Base-by-base conservation (phyloP, 1,139 yeast species). In the Pneumocystis wakefieldiae region DNA sequence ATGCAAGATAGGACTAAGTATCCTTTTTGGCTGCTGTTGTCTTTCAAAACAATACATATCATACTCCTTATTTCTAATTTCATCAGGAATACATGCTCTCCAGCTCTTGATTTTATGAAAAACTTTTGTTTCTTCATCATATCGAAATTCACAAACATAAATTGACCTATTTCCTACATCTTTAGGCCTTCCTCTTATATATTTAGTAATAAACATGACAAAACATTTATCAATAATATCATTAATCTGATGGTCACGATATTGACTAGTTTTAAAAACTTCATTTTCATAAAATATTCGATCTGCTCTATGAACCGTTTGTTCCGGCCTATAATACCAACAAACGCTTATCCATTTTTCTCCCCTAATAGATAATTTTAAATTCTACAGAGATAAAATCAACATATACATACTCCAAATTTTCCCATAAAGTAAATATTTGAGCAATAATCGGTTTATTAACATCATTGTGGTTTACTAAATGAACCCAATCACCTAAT, bases 71-170 rank as follows among this genome's bases (percentile, higher is more conserved):
- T 87, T 91, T 71, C 97, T 83, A 57, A 91, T 87, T 72, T 91
- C 98, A 74, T 92, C 98, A 0, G 98, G 98, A 68, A 92, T 80
- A 77, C 98, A 92, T 3, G 97, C 97, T 74, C 89, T 92, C 98
- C 98, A 92, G 0, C 98, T 92, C 72, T 97, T 83, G 70, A 92
- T 92, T 72, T 94, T 86, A 76, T 92, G 92, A 78, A 92, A 92
- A 36, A 85, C 86, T 72, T 88, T 89, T 70, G 87, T 95, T 65
- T 82, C 81, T 72, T 91, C 97, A 72, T 92, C 92, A 76, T 91
- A 92, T 71, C 98, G 83, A 73, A 84, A 88, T 75, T 92, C 98
- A 76, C 98, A 92, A 69, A 94, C 86, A 74, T 90, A 92, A 73
- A 95, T 82, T 4, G 95, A 92, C 19, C 73, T 71, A 59, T 71